Conservation (phyloP, 805 yeast species). For the Candida michaelii region DNA sequence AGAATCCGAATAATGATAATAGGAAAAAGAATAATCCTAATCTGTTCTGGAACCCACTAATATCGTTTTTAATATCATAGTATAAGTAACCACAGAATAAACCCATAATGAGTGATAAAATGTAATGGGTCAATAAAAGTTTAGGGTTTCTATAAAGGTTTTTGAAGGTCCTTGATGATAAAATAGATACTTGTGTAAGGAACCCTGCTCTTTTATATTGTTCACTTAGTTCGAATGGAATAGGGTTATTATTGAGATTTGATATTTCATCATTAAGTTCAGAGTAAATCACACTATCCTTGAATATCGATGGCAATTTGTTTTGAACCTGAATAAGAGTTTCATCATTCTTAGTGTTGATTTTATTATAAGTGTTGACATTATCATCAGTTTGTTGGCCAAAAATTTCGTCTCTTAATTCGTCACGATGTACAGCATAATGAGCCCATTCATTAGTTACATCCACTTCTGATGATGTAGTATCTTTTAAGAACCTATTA, state of each 20-base stretch:
- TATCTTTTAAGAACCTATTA: conserved; percentile 23
- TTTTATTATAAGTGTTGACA: conserved; percentile 15
- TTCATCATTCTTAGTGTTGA: conserved; percentile 19
- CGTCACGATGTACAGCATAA: conserved; percentile 78
- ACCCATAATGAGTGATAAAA: conserved; percentile 74
- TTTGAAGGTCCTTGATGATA: conserved; percentile 85
- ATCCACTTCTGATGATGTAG: conserved; percentile 41
- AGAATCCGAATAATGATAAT: conserved; percentile 89
- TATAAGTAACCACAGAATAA: conserved; percentile 83
- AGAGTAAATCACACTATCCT: conserved; percentile 40
- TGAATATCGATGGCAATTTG: conserved; percentile 34
- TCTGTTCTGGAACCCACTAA: conserved; percentile 95
- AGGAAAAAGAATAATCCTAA: conserved; percentile 90
- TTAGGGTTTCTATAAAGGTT: conserved; percentile 91
- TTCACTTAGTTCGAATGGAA: conserved; percentile 24
- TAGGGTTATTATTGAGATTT: conserved; percentile 23
- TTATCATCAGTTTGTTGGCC: background rate
- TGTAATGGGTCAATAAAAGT: conserved; percentile 80
- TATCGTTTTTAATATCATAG: conserved; percentile 80
- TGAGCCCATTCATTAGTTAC: conserved; percentile 85
- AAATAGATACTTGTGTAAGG: conserved; percentile 63
- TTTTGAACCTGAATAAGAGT: conserved; percentile 22
- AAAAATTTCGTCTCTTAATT: conserved; percentile 25
- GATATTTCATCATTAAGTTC: conserved; percentile 42
- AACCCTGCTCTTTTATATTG: conserved; percentile 56